phyloP scores from a whole-genome alignment of 805 yeast genomes.

The Wickerhamiella lipophila region DNA sequence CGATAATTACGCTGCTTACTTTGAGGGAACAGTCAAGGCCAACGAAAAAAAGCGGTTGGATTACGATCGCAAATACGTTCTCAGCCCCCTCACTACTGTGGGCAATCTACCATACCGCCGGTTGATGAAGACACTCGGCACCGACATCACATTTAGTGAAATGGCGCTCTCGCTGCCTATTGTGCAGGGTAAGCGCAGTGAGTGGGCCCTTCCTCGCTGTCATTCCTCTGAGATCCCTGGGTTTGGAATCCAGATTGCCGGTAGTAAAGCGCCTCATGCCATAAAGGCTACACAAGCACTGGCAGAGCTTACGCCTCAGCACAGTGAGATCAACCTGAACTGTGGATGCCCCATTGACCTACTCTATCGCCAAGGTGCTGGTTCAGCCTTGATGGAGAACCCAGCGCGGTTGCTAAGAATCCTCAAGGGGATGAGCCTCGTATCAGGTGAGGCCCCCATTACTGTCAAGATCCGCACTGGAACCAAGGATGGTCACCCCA shows the following conservation, averaged over 20 bases:
- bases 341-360: slow-evolving; percentile 97
- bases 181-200: slow-evolving; percentile 80
- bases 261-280: slow-evolving; percentile 87
- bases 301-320: slow-evolving; percentile 41
- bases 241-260: slow-evolving; percentile 87
- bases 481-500: slow-evolving; percentile 66
- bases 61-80: slow-evolving; percentile 62
- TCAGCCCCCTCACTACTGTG: slow-evolving; percentile 93
- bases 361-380: slow-evolving; percentile 89
- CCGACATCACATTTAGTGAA: slow-evolving; percentile 86
- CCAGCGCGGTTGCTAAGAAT: slow-evolving; percentile 70
- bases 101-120: slow-evolving; percentile 94
- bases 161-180: slow-evolving; percentile 86
- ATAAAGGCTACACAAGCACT: slow-evolving; percentile 81
- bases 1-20: slow-evolving; percentile 35
- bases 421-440: slow-evolving; percentile 76
- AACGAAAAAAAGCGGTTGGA: slow-evolving; percentile 71
- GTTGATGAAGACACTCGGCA: slow-evolving; percentile 79
- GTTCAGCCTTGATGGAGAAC: slow-evolving; percentile 82
- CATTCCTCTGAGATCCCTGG: slow-evolving; percentile 73
- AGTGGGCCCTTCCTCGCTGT: slow-evolving; percentile 95
- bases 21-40: slow-evolving; percentile 64
- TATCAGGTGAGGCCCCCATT: slow-evolving; percentile 80
- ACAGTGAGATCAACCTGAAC: slow-evolving; percentile 80
- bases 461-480: slow-evolving; percentile 92